Conservation (phyloP, 768 basidiomycete genomes). For the Suillus discolor region DNA sequence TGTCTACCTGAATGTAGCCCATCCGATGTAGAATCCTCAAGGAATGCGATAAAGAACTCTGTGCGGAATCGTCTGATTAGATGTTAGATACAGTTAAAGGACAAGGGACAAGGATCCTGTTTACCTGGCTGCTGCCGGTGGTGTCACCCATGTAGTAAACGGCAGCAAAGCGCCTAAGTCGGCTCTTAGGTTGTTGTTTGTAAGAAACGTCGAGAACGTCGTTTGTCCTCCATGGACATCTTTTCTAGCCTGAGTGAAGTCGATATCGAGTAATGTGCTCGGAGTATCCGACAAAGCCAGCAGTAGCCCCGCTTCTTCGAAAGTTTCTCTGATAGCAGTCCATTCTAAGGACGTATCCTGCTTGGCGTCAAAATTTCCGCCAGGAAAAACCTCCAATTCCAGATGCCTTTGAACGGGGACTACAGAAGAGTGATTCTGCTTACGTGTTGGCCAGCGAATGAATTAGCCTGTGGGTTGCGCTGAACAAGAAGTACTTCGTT, state of each 20-base stretch:
- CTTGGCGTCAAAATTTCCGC: slow-evolving; percentile 64
- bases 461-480: slow-evolving; percentile 61
- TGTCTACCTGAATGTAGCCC: slow-evolving; percentile 56
- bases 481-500: slow-evolving; percentile 76
- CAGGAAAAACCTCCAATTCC: slow-evolving; percentile 66
- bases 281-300: slow-evolving; percentile 46
- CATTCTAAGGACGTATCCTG: slow-evolving; percentile 60
- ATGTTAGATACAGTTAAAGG: slow-evolving; percentile 6
- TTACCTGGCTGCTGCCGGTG: slow-evolving; percentile 54
- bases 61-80: slow-evolving; percentile 67
- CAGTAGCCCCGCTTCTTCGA: slow-evolving; percentile 74
- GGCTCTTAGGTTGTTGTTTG: slow-evolving; percentile 43
- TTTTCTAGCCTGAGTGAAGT: slow-evolving; percentile 55
- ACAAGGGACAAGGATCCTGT: background rate
- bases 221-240: slow-evolving; percentile 55
- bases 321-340: slow-evolving; percentile 76
- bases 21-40: slow-evolving; percentile 44
- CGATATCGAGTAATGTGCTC: slow-evolving; percentile 31
- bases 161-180: slow-evolving; percentile 56
- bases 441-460: slow-evolving; percentile 72
- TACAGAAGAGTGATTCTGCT: slow-evolving; percentile 20
- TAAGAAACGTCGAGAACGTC: slow-evolving; percentile 56
- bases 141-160: slow-evolving; percentile 78
- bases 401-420: slow-evolving; percentile 8
- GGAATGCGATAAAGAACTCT: slow-evolving; percentile 68